Evolutionary conservation across 257 asterid species (phyloP).

Genomic region (Handroanthus guayacan): DNA sequence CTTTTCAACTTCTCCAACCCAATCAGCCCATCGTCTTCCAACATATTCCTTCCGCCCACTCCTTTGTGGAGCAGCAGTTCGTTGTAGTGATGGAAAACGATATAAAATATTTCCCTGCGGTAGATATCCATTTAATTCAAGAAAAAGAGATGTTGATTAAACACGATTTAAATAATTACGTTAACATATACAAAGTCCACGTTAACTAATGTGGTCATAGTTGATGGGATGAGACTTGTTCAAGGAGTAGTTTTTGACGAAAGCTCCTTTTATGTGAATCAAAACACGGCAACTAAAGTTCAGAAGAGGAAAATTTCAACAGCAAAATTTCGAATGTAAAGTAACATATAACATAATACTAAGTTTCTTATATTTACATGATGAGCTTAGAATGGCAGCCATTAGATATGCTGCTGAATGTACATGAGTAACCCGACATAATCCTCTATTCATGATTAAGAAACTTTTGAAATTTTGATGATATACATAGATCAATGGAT

Average conservation of each 20-base stretch:
- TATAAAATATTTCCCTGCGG: constrained; percentile 93
- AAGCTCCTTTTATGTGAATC: constrained; percentile 9
- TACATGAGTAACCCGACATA: constrained; percentile 2
- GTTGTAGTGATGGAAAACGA: constrained; percentile 96
- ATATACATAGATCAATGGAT: neutral
- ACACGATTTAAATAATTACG: neutral
- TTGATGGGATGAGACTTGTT: neutral
- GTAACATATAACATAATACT: neutral
- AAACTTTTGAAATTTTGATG: constrained; percentile 7
- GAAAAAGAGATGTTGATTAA: constrained; percentile 2
- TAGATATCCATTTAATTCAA: constrained; percentile 19
- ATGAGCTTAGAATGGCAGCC: neutral
- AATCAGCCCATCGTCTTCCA: constrained; percentile 75
- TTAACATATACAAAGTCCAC: neutral
- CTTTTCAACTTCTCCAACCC: constrained; percentile 72
- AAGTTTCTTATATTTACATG: constrained; percentile 10
- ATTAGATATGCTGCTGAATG: neutral
- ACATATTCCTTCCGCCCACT: constrained; percentile 80
- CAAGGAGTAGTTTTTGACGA: constrained; percentile 16
- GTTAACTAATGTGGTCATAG: neutral
- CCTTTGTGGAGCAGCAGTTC: constrained; percentile 85
- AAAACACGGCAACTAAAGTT: constrained; percentile 26
- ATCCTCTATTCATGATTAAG: neutral
- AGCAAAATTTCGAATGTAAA: neutral
- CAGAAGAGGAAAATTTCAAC: constrained; percentile 7